Conservation (phyloP, 1,284 basidiomycete genomes). For the Porodaedalea pini region DNA sequence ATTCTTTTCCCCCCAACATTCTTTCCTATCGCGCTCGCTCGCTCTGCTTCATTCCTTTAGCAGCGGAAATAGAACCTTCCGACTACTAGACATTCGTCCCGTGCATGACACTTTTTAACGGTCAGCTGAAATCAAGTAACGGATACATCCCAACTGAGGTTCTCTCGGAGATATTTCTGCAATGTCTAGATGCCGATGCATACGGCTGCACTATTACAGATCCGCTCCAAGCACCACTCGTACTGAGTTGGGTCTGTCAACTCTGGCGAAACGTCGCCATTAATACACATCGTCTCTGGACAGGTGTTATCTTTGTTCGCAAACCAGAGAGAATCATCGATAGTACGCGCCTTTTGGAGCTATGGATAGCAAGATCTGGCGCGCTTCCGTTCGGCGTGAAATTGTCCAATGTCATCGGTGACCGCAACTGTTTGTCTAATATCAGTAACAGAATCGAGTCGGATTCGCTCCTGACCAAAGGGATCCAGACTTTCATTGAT, state of each 20-base stretch:
- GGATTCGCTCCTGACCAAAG: neutral
- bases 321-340: neutral
- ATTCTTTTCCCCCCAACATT: neutral
- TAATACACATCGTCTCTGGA: conserved; percentile 11
- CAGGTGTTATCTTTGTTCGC: neutral
- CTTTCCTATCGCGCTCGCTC: neutral
- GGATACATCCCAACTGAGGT: conserved; percentile 11
- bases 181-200: conserved; percentile 3
- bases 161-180: conserved; percentile 7
- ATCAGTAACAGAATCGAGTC: neutral
- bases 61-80: neutral
- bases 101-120: conserved; percentile 7
- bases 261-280: conserved; percentile 10
- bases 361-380: conserved; percentile 8
- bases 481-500: neutral
- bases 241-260: conserved; percentile 7
- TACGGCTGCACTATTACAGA: neutral
- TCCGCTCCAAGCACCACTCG: conserved; percentile 5
- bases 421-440: neutral
- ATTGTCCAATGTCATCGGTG: neutral
- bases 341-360: neutral
- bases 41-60: neutral
- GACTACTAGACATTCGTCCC: neutral
- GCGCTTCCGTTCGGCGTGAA: conserved; percentile 2
- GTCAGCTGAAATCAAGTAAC: neutral